Evolutionary conservation across 768 basidiomycete genomes (phyloP).

Genomic region (Punctularia strigosozonata): DNA sequence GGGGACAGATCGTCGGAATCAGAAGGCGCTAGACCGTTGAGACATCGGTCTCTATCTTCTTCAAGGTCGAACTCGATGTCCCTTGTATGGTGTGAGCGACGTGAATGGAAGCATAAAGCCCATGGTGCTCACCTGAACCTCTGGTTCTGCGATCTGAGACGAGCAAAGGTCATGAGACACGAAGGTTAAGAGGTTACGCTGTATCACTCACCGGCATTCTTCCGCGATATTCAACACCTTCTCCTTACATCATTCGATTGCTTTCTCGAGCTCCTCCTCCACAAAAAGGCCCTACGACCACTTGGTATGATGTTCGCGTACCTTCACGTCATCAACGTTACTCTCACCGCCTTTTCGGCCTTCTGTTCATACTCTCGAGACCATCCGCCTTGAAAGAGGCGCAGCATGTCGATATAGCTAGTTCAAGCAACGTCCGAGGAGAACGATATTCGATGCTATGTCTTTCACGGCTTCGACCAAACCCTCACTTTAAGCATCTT

Average conservation of each 20-base stretch:
- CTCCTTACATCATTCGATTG: constrained; percentile 30
- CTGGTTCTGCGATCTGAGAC: not conserved
- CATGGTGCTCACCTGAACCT: not conserved
- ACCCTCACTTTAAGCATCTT: too few species aligned
- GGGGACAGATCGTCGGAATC: constrained; percentile 11
- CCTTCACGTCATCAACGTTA: too few species aligned
- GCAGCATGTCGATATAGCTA: too few species aligned
- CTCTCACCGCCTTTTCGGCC: too few species aligned
- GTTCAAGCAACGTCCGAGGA: too few species aligned
- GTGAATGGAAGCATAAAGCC: not conserved
- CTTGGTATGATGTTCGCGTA: too few species aligned
- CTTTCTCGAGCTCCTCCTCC: constrained; percentile 31
- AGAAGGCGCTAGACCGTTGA: constrained; percentile 24
- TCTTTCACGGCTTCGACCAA: too few species aligned
- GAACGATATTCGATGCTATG: too few species aligned
- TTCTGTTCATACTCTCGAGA: too few species aligned
- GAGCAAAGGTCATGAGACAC: not conserved
- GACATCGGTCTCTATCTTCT: constrained; percentile 25
- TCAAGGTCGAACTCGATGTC: constrained; percentile 47
- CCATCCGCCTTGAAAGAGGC: too few species aligned
- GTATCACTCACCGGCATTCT: constrained; percentile 24
- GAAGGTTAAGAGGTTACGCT: not conserved
- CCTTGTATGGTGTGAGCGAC: constrained; percentile 22
- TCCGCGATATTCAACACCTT: constrained; percentile 32
- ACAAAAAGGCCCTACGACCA: constrained; percentile 24